Evolutionary conservation across 2,329 filamentous ascomycete genomes (phyloP).

Genomic region (Colletotrichum godetiae): DNA sequence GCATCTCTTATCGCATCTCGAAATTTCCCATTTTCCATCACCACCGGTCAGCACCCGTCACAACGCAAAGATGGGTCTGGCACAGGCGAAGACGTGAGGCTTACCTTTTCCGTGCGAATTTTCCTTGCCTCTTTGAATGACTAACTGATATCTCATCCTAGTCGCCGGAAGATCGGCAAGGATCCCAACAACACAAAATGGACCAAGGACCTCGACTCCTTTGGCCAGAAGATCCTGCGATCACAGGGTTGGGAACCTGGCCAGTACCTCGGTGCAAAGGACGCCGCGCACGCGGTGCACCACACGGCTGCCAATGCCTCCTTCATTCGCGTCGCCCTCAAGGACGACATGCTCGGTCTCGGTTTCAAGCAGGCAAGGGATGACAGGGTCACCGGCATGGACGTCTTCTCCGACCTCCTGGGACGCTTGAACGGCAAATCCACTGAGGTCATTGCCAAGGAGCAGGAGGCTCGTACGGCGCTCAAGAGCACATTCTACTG

Average conservation of each 20-base stretch:
- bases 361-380: constrained; percentile 83
- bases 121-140: too few species aligned
- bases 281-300: constrained; percentile 79
- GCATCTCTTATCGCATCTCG: constrained; percentile 27
- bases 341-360: constrained; percentile 91
- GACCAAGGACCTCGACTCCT: constrained; percentile 83
- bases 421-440: constrained; percentile 91
- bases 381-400: constrained; percentile 85
- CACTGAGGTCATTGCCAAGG: constrained; percentile 76
- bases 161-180: constrained; percentile 77
- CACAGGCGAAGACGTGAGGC: constrained; percentile 33
- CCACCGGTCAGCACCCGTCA: constrained; percentile 12
- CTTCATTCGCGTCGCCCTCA: constrained; percentile 85
- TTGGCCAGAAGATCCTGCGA: constrained; percentile 90
- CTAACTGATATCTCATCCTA: constrained; percentile 34
- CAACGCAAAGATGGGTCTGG: constrained; percentile 36
- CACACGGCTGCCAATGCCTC: constrained; percentile 85
- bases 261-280: constrained; percentile 80
- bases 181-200: constrained; percentile 98
- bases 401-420: constrained; percentile 86
- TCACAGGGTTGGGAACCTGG: constrained; percentile 93
- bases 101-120: background rate
- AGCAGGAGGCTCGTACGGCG: constrained; percentile 75
- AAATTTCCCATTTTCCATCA: constrained; percentile 23
- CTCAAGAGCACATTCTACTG: constrained; percentile 80